A percentile compares a stretch with the other conserved stretches of the same genome.
Conservation (phyloP, 345 rosid genomes). For the Firmiana major region DNA sequence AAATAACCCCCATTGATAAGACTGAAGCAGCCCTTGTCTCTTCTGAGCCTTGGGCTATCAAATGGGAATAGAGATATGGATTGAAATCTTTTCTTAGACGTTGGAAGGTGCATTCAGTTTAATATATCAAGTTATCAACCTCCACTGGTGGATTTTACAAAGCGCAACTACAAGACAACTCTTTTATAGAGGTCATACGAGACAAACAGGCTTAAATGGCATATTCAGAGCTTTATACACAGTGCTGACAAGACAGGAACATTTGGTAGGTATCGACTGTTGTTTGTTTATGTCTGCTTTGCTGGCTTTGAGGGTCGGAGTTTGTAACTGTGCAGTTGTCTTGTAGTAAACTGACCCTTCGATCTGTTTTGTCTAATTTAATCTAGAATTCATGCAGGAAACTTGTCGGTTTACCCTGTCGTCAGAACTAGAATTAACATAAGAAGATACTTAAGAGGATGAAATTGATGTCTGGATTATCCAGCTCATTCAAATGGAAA, state of each 20-base stretch:
- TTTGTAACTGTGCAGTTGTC: no score
- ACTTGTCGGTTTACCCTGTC: no score
- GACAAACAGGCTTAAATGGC: background rate
- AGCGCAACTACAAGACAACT: background rate
- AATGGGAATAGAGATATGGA: background rate
- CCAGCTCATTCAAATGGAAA: background rate
- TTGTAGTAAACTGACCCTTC: no score
- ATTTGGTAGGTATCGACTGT: no score
- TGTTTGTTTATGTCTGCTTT: no score
- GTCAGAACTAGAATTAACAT: no score
- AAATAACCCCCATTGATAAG: background rate
- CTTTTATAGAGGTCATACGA: background rate
- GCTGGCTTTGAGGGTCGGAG: no score
- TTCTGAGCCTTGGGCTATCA: background rate
- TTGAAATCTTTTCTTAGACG: background rate
- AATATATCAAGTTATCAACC: background rate
- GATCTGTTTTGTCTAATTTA: no score
- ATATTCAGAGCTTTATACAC: background rate
- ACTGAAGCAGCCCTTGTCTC: constrained; percentile 2
- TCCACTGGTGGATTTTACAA: constrained; percentile 3
- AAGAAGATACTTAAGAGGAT: no score
- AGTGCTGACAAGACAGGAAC: background rate
- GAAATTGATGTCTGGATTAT: background rate
- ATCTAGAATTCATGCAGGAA: no score
- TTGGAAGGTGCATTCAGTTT: background rate